A percentile compares a stretch with the other conserved stretches of the same genome.
phyloP scores from a whole-genome alignment of 2,329 filamentous ascomycete species.

The Fusarium virguliforme region DNA sequence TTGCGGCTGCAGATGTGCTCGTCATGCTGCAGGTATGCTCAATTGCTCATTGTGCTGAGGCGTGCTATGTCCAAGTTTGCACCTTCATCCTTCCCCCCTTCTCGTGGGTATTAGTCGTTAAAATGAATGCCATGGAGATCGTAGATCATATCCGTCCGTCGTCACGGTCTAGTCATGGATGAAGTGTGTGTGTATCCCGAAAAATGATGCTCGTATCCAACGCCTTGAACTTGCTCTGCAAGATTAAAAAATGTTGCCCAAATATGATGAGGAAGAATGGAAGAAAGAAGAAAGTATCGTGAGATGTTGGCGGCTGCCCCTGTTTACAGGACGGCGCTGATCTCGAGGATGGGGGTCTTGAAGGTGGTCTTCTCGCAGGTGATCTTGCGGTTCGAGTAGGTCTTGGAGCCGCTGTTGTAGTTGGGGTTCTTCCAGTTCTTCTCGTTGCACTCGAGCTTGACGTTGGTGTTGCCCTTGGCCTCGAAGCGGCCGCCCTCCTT shows the following conservation, averaged over 20 bases:
- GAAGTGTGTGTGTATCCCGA: constrained; percentile 24
- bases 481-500: constrained; percentile 58
- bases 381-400: constrained; percentile 51
- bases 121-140: constrained; percentile 49
- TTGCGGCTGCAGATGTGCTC: constrained; percentile 11
- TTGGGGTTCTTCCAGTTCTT: constrained; percentile 51
- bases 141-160: constrained; percentile 46
- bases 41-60: constrained; percentile 3
- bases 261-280: constrained; percentile 17
- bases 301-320: neutral
- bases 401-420: constrained; percentile 52
- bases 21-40: constrained; percentile 30
- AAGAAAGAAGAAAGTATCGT: neutral
- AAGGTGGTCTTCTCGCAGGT: constrained; percentile 50
- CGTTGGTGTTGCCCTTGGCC: constrained; percentile 51
- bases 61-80: constrained; percentile 18
- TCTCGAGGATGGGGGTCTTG: constrained; percentile 50
- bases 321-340: constrained; percentile 51
- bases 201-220: constrained; percentile 25
- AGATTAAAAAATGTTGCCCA: constrained; percentile 30
- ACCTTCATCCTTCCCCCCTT: constrained; percentile 2
- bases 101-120: constrained; percentile 33
- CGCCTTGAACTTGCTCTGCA: constrained; percentile 40
- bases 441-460: constrained; percentile 51
- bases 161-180: constrained; percentile 47